Evolutionary conservation across 768 basidiomycete species (phyloP), one percentile per base, ranked within the genome.

Genomic region (Floccularia luteovirens): DNA sequence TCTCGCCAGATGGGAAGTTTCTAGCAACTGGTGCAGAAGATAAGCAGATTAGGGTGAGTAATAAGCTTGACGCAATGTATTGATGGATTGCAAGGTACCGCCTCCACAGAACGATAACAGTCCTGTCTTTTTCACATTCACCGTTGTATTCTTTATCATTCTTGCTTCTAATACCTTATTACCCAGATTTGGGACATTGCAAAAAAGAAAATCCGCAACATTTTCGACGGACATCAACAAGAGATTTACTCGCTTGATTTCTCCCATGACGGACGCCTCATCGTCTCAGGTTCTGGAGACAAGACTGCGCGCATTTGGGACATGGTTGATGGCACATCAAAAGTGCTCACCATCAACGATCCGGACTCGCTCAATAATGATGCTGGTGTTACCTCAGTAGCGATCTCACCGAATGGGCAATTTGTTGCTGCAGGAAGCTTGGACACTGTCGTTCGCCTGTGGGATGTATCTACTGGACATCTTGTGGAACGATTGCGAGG

Each of bases 1-100:
- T 93, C 61, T 90, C 86, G 21, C 83, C 86, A 13, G 88, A 92
- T 53, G 90, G 91, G 30, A 89, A 85, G 54, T 80, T 69, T 48
- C 75, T 92, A 23, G 90, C 90, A n/a, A 92, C 90, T 4, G 91
- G 90, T 12, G 89, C 91, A 0, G 90, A 93, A 58, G 90, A 93
- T 61, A 80, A 87, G 48, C 79, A 84, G 52, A 90, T 93, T 49
- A 69, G 91, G 51, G 90, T 90, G 55, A 55, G 77, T 56, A n/a
- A n/a, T n/a, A n/a, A n/a, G n/a, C n/a, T n/a, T n/a, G n/a, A n/a
- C n/a, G n/a, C n/a, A n/a, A n/a, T n/a, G n/a, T n/a, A n/a, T n/a
- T n/a, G n/a, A n/a, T n/a, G n/a, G n/a, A n/a, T n/a, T n/a, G n/a
- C n/a, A n/a, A n/a, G n/a, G n/a, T n/a, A n/a, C n/a, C n/a, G n/a